Conservation (phyloP, 805 yeast genomes). For the Candida bentonensis region DNA sequence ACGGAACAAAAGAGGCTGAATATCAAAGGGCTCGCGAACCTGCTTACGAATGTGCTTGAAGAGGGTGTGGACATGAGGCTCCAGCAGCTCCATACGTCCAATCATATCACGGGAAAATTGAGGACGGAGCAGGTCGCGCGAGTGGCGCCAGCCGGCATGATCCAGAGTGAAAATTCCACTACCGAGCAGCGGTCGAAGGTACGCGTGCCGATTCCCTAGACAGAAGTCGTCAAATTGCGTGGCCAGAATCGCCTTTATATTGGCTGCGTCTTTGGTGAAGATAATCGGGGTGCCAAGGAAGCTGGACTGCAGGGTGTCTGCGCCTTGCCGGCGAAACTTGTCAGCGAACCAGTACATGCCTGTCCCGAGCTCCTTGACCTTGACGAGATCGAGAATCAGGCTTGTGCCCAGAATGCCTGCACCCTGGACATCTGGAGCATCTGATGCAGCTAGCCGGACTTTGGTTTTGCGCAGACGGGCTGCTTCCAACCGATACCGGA, state of each 20-base stretch:
- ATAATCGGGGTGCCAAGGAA: background rate
- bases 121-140: conserved; percentile 24
- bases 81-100: conserved; percentile 14
- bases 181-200: conserved; percentile 19
- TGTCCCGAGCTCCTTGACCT: background rate
- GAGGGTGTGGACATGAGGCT: conserved; percentile 17
- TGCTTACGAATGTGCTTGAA: conserved; percentile 4
- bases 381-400: background rate
- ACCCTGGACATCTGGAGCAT: too few relatives aligned
- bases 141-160: conserved; percentile 24
- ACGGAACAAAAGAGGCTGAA: conserved; percentile 10
- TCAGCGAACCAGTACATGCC: background rate
- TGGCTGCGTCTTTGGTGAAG: conserved; percentile 16
- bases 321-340: background rate
- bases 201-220: conserved; percentile 16
- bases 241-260: conserved; percentile 17
- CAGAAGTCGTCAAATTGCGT: conserved; percentile 19
- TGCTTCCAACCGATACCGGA: too few relatives aligned
- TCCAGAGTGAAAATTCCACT: conserved; percentile 24
- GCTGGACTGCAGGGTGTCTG: background rate
- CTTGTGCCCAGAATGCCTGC: background rate
- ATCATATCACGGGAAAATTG: conserved; percentile 22
- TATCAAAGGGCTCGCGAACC: conserved; percentile 8
- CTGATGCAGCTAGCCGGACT: too few relatives aligned
- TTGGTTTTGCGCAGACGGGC: too few relatives aligned